Evolutionary conservation across 495 filamentous ascomycete species (phyloP).

Genomic region (Daldinia childiae): DNA sequence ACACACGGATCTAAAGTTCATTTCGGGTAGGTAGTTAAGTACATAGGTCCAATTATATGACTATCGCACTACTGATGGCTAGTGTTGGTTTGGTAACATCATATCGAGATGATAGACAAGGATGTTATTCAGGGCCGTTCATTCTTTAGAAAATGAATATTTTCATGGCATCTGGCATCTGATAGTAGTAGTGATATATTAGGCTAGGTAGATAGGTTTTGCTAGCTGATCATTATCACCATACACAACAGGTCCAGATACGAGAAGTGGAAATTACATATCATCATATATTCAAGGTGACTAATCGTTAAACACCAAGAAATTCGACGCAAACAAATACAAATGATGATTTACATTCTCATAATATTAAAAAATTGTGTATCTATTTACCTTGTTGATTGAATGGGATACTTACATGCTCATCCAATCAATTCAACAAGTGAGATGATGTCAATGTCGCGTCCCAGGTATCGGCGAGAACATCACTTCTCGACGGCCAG

Average conservation of each 20-base stretch:
- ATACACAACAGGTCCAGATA: neutral
- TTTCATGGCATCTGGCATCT: neutral
- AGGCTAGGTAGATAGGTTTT: neutral
- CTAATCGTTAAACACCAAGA: neutral
- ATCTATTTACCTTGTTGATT: neutral
- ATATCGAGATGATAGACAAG: neutral
- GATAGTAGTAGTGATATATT: neutral
- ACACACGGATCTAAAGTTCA: constrained; percentile 9
- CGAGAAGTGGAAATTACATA: neutral
- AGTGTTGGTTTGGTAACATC: neutral
- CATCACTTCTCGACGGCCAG: neutral
- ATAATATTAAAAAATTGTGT: neutral
- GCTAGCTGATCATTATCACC: neutral
- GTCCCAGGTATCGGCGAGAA: neutral
- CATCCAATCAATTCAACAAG: neutral
- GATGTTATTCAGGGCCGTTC: neutral
- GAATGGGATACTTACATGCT: neutral
- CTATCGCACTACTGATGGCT: neutral
- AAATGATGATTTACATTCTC: neutral
- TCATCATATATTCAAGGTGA: neutral
- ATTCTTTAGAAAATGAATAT: neutral
- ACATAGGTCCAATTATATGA: constrained; percentile 8
- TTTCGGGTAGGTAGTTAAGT: constrained; percentile 16
- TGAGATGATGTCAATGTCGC: neutral
- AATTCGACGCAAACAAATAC: neutral